phyloP scores from a whole-genome alignment of 768 basidiomycete species.

The Pisolithus sp. region DNA sequence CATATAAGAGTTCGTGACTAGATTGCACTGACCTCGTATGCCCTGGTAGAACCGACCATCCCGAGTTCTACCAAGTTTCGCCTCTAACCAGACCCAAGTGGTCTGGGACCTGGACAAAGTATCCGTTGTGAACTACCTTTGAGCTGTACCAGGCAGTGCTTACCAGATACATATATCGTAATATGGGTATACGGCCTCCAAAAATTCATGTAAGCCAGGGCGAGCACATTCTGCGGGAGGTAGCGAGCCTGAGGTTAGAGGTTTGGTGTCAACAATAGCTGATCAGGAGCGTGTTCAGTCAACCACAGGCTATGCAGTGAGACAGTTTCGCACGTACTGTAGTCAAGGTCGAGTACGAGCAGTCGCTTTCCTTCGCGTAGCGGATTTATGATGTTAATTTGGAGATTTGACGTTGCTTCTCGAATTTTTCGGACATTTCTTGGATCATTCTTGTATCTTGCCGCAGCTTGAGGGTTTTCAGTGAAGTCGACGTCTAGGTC shows the following conservation, averaged over 20 bases:
- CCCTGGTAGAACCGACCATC: conserved; percentile 66
- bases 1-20: neutral
- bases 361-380: conserved; percentile 72
- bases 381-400: conserved; percentile 68
- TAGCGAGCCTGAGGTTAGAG: conserved; percentile 72
- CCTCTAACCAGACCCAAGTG: conserved; percentile 85
- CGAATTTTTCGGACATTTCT: conserved; percentile 78
- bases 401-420: conserved; percentile 60
- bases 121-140: neutral
- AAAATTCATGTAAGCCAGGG: conserved; percentile 77
- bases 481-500: conserved; percentile 81
- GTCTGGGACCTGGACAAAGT: conserved; percentile 63
- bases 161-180: conserved; percentile 92
- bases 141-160: neutral
- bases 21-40: conserved; percentile 52
- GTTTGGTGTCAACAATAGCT: conserved; percentile 85
- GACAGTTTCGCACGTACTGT: conserved; percentile 45
- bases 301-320: neutral
- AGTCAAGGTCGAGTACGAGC: conserved; percentile 84
- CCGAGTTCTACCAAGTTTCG: conserved; percentile 81
- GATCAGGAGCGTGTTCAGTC: neutral
- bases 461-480: conserved; percentile 48
- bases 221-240: conserved; percentile 79
- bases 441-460: conserved; percentile 64
- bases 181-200: conserved; percentile 70